Evolutionary conservation across 345 rosid species (phyloP), one percentile per base, ranked within the genome.

Genomic region (Camelina hispida): DNA sequence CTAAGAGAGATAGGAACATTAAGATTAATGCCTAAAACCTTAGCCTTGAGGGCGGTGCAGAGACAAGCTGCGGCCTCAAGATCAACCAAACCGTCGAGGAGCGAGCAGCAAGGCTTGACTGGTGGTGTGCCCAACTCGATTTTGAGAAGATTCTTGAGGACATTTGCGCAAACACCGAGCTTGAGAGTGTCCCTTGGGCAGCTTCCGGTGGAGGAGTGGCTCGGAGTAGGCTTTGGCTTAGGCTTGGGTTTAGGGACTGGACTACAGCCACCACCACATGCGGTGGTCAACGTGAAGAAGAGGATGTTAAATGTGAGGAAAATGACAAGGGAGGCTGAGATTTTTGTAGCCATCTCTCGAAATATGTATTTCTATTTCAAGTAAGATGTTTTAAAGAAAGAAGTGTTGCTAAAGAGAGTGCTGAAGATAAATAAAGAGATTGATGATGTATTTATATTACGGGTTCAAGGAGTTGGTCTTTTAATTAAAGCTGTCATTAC

Each of bases 51-150:
- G 50, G 84, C 87, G 0, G 89, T 87, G 80, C 90, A 86, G 30
- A 89, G 92, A 79, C 92, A 86, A 54, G 78, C 82, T 0, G 95
- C 90, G 1, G 90, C 95, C 22, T 89, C 90, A 48, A 87, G 82
- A 79, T 89, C 86, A 62, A 43, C 87, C 11, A 86, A 74, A 23
- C 85, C 86, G 0, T 73, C 34, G 23, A 89, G 38, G 42, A 89
- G 84, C 35, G 79, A 64, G 75, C 92, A 89, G 43, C 92, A 89
- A 0, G 85, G 85, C 42, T 44, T 72, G 28, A 61, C 77, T 12
- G 87, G 84, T 2, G 87, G 84, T 8, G 9, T 57, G 17, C 90
- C 90, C 1, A 83, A 32, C 6, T 71, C 44, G 50, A 80, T 22
- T 34, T 80, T 67, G 53, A 87, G 56, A 66, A 89, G 64, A 64